A percentile compares a stretch with the other conserved stretches of the same genome.
Evolutionary conservation across 2,329 filamentous ascomycete species (phyloP).

Genomic region (Hawksworthiomyces lignivorus): DNA sequence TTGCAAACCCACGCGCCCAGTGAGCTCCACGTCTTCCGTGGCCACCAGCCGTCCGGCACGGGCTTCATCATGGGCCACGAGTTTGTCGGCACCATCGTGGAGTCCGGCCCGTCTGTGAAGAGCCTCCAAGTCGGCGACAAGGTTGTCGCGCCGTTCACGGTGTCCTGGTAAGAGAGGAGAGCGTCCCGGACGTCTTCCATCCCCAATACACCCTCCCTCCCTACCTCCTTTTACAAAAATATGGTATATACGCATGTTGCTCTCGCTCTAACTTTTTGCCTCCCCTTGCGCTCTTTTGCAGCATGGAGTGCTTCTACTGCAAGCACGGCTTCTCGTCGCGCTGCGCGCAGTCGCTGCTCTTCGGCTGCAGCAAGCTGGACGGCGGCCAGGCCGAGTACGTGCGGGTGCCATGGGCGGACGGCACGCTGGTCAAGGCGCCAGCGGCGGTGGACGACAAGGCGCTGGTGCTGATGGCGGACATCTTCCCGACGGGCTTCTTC

Average conservation of each 20-base stretch:
- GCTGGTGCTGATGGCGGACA: slow-evolving; percentile 84
- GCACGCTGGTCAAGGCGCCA: slow-evolving; percentile 69
- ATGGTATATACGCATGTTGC: too few species aligned
- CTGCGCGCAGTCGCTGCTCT: slow-evolving; percentile 62
- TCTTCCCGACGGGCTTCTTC: slow-evolving; percentile 83
- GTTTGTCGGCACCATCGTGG: slow-evolving; percentile 69
- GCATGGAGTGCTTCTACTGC: slow-evolving; percentile 78
- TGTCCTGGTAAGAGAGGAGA: slow-evolving; percentile 71
- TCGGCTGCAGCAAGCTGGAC: slow-evolving; percentile 62
- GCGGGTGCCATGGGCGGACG: slow-evolving; percentile 72
- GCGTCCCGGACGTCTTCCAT: too few species aligned
- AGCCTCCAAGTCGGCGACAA: slow-evolving; percentile 66
- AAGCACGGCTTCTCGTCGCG: slow-evolving; percentile 67
- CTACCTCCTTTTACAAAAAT: too few species aligned
- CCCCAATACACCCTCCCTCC: too few species aligned
- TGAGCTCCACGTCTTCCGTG: slow-evolving; percentile 80
- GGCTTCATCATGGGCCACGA: slow-evolving; percentile 73
- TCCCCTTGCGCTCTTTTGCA: slow-evolving; percentile 19
- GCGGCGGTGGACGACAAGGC: slow-evolving; percentile 63
- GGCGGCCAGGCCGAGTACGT: slow-evolving; percentile 79
- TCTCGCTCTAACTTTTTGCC: too few species aligned
- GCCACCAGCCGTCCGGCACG: slow-evolving; percentile 62
- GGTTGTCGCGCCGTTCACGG: slow-evolving; percentile 77
- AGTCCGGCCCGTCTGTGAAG: slow-evolving; percentile 60
- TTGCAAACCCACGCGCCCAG: too few species aligned